Conservation (phyloP, 306 rosid genomes). For the Coriaria nepalensis region DNA sequence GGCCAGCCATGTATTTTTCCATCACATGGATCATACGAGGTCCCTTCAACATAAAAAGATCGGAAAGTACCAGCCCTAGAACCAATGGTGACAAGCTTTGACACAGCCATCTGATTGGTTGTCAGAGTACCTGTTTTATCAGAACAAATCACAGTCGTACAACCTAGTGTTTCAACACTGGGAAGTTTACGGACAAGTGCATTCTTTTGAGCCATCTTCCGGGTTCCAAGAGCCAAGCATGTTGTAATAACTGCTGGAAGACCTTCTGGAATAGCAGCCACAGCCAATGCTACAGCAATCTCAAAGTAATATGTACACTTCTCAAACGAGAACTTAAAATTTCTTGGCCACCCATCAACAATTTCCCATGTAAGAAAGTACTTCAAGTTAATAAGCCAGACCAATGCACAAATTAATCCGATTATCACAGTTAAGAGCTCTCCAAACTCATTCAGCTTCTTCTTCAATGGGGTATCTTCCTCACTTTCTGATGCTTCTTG, state of each 20-base stretch:
- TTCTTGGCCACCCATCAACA: slow-evolving; percentile 30
- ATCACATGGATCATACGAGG: slow-evolving; percentile 40
- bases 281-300: slow-evolving; percentile 46
- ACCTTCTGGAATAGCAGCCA: slow-evolving; percentile 50
- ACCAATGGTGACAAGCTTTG: slow-evolving; percentile 45
- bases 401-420: slow-evolving; percentile 31
- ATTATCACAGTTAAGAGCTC: slow-evolving; percentile 30
- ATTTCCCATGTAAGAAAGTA: slow-evolving; percentile 37
- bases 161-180: slow-evolving; percentile 43
- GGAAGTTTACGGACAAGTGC: slow-evolving; percentile 59
- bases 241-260: slow-evolving; percentile 41
- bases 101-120: slow-evolving; percentile 58
- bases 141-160: slow-evolving; percentile 39
- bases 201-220: slow-evolving; percentile 47
- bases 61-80: slow-evolving; percentile 26
- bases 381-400: slow-evolving; percentile 40
- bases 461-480: slow-evolving; percentile 60
- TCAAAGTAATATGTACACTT: slow-evolving; percentile 40
- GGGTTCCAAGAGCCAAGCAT: slow-evolving; percentile 40
- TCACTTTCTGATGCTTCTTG: slow-evolving; percentile 40
- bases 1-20: slow-evolving; percentile 50
- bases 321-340: slow-evolving; percentile 41
- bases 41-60: slow-evolving; percentile 57
- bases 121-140: slow-evolving; percentile 43
- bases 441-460: slow-evolving; percentile 39